These are phyloP conservation scores for Quercus suber DNA, from an alignment of 306 rosid species.

Conservation along the genomic window DNA sequence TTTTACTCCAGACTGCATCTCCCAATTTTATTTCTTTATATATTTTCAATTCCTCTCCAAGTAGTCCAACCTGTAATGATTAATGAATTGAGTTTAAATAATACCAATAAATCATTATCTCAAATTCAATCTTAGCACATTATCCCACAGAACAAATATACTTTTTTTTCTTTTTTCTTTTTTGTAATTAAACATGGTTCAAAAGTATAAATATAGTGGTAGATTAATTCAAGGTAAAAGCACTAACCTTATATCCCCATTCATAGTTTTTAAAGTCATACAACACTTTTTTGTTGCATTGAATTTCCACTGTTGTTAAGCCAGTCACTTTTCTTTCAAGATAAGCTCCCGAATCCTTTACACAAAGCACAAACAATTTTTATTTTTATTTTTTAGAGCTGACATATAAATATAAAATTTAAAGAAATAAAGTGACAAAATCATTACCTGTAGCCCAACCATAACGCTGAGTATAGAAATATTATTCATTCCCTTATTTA, in stretches of 20 bases:
- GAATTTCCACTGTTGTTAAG: slow-evolving; percentile 46
- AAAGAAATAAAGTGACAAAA: not conserved
- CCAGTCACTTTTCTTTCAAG: slow-evolving; percentile 67
- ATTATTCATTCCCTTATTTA: slow-evolving; percentile 49
- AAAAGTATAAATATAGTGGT: not conserved
- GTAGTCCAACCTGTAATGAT: slow-evolving; percentile 45
- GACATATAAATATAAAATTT: not conserved
- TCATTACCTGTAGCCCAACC: slow-evolving; percentile 68
- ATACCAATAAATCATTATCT: too few species aligned
- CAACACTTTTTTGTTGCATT: slow-evolving; percentile 35
- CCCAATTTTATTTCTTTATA: slow-evolving; percentile 33
- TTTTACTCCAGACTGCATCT: slow-evolving; percentile 37
- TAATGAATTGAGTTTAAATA: not conserved
- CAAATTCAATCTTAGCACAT: too few species aligned
- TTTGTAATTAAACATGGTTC: not conserved
- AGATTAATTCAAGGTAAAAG: not conserved
- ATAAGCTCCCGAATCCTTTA: slow-evolving; percentile 74
- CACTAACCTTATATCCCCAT: slow-evolving; percentile 69
- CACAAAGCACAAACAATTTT: not conserved
- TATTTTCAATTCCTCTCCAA: slow-evolving; percentile 50
- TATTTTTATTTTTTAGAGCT: not conserved
- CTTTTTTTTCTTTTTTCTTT: too few species aligned
- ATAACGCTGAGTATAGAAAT: slow-evolving; percentile 61
- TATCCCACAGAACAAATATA: not conserved
- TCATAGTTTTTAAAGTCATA: slow-evolving; percentile 39